Evolutionary conservation across 345 rosid genomes (phyloP), one percentile per base, ranked within the genome.

Genomic region (Pistacia integerrima): DNA sequence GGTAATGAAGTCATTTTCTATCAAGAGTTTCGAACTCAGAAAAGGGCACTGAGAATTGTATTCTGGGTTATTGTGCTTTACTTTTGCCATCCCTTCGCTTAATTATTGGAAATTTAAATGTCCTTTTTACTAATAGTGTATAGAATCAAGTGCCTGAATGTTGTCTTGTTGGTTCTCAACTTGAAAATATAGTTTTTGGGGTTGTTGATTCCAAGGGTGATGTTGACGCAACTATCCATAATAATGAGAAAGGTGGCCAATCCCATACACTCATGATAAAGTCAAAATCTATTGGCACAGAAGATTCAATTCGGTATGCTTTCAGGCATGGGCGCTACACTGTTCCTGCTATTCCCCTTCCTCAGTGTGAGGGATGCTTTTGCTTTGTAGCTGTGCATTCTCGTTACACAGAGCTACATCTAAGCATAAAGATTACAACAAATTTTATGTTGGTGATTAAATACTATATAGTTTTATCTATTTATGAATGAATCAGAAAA

Each of bases 271-370:
- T 92, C 56, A 64, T 46, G 35, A 51, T 90, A 67, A 84, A 77
- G 70, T 82, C 85, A 16, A 80, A 74, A 49, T 64, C 71, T 38
- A 70, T 70, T 20, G 61, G 57, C 28, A 1, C 22, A 16, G 85
- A 73, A 52, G 80, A 75, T 62, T 52, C 59, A 64, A 38, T 84
- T 25, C 76, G 69, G 44, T 86, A 85, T 76, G 75, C 84, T 67
- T 90, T 92, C 76, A 82, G 72, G 64, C 49, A 82, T 41, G 90
- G 94, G 11, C 41, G 82, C 46, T 86, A 91, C 80, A 84, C 76
- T 65, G 72, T 92, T 64, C 78, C 90, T 36, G 79, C 75, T 59
- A 75, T 88, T 57, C 55, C 81, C 9, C 66, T 90, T 22, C 94
- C 93, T 75, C 75, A 69, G 67, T 74, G 14, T 13, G 90, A 79